Conservation (phyloP, 495 filamentous ascomycete genomes). For the Hyaloscypha variabilis region DNA sequence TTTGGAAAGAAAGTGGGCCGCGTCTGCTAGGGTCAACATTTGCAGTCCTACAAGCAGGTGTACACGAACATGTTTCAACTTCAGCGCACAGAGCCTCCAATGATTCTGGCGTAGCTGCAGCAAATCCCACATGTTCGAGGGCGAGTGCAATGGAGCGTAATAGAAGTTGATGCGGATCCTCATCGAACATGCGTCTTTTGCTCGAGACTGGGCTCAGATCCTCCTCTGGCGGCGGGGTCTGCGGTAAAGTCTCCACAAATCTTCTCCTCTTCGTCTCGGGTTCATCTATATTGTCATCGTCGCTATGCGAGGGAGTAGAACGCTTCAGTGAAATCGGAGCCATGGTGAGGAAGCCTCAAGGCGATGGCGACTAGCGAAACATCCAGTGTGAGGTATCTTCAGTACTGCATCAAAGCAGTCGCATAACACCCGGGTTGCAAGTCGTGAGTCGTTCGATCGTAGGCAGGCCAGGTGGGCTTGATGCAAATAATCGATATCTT, state of each 20-base stretch:
- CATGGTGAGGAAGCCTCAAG: conserved; percentile 19
- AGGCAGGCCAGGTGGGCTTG: neutral
- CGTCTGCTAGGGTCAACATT: conserved; percentile 37
- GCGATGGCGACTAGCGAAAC: neutral
- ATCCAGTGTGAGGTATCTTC: neutral
- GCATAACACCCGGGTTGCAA: neutral
- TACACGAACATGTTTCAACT: conserved; percentile 29
- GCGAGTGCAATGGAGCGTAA: conserved; percentile 23
- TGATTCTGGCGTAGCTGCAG: conserved; percentile 18
- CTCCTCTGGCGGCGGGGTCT: conserved; percentile 19
- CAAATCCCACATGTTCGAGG: conserved; percentile 29
- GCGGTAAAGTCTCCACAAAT: conserved; percentile 15
- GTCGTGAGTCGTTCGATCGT: neutral
- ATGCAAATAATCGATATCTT: neutral
- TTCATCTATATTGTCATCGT: conserved; percentile 21
- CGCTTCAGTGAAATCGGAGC: conserved; percentile 30
- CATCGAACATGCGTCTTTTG: conserved; percentile 21
- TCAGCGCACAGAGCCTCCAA: conserved; percentile 27
- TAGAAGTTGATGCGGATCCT: conserved; percentile 28
- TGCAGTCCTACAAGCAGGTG: neutral
- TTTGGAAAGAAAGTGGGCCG: conserved; percentile 55
- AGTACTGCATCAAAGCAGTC: neutral
- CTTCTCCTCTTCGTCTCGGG: conserved; percentile 24
- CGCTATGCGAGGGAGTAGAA: conserved; percentile 22
- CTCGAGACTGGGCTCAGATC: neutral